Base-by-base conservation (phyloP, 192 early-diverging fungal species). In the Coemansia sp. region DNA sequence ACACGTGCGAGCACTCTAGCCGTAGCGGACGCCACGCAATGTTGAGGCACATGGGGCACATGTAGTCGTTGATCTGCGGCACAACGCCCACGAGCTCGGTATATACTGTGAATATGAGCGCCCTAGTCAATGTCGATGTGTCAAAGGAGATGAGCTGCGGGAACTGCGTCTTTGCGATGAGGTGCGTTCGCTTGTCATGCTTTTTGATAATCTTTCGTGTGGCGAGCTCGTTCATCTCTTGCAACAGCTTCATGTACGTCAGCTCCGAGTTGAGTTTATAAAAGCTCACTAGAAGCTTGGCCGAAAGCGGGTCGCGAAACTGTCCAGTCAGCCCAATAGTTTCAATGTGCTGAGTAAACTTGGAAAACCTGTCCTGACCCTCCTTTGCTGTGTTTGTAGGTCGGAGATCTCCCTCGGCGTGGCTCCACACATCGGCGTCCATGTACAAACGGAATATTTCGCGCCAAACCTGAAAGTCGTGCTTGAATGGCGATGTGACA, bases 161-260 rank as follows among this genome's bases (percentile, higher is more conserved):
- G n/a, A 86, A 86, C 70, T 76, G 71, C 18, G 70, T 70, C 61
- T 74, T 79, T 55, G 88, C 87, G 2, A 81, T 68, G 55, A 95
- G 74, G 27, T 89, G 88, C 11, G 90, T 94, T 24, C 89, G 87
- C 73, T 95, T 95, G 73, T 95, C 94, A 72, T 95, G 94, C 75
- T 95, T 95, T 75, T 95, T 95, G 38, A 95, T 74, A 34, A 95
- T 95, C 73, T 95, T 95, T 41, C 86, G 86, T 70, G 91, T 89
- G 0, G 94, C 93, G 55, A 84, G 87, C 60, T 88, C 87, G 76
- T 95, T 95, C 71, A 94, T 72, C 61, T 86, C 88, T 50, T 90
- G 87, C 76, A 95, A 91, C 49, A 88, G 87, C 67, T 89, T 88
- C 78, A 95, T 80, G 18, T 79, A 67, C 1, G 92, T 77, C 13